These are phyloP conservation scores for Cavenderia fasciculata DNA, from an alignment of 78 protist genomes.

Conservation along the genomic window DNA sequence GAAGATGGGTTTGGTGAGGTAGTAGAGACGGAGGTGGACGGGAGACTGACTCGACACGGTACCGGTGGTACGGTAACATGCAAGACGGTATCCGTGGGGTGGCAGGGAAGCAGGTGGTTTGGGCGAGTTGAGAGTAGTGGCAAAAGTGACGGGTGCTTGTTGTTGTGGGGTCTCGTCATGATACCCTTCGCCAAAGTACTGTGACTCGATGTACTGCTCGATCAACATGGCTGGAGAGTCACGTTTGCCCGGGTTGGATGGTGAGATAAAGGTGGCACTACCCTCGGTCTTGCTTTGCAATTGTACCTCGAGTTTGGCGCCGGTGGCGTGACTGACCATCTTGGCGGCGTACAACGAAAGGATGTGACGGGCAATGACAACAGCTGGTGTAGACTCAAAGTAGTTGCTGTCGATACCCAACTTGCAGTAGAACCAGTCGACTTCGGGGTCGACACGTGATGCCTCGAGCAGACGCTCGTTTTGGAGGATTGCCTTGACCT, in stretches of 20 bases:
- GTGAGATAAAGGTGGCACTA: conserved; percentile 41
- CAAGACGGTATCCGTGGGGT: conserved; percentile 72
- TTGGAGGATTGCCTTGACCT: conserved; percentile 18
- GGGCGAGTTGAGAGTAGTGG: background rate
- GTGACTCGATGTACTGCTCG: conserved; percentile 50
- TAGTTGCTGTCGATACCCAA: conserved; percentile 46
- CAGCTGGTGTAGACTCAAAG: conserved; percentile 51
- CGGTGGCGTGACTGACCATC: conserved; percentile 65
- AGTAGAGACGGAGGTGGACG: conserved; percentile 52
- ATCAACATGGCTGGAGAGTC: conserved; percentile 71
- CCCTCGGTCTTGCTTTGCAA: conserved; percentile 48
- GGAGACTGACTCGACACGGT: conserved; percentile 37
- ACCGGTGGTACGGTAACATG: conserved; percentile 74
- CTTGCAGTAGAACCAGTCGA: conserved; percentile 70
- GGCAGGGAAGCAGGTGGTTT: conserved; percentile 11
- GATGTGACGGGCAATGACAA: conserved; percentile 58
- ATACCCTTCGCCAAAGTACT: conserved; percentile 62
- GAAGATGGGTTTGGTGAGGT: conserved; percentile 54
- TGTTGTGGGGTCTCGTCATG: conserved; percentile 8
- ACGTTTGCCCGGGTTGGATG: conserved; percentile 65
- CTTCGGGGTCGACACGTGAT: conserved; percentile 45
- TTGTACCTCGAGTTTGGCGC: conserved; percentile 56
- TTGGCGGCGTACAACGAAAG: conserved; percentile 61
- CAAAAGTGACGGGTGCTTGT: background rate
- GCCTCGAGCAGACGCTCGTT: conserved; percentile 34